A percentile compares a stretch with the other conserved stretches of the same genome.
Conservation (phyloP, 2,329 filamentous ascomycete species). For the Hymenoscyphus occultus region DNA sequence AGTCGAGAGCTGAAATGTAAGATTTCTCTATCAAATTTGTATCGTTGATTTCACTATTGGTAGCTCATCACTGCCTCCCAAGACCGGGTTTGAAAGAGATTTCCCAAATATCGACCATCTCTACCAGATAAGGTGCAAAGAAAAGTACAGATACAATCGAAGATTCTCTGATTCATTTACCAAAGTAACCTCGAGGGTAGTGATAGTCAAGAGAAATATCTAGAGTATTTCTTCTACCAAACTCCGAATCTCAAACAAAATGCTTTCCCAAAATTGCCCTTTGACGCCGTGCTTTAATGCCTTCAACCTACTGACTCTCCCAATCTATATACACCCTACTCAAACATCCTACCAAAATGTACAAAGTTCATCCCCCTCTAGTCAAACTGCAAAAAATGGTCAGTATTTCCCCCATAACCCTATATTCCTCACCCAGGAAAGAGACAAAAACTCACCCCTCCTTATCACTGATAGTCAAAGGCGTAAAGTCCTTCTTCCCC, state of each 20-base stretch:
- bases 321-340: conserved; percentile 6
- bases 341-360: conserved; percentile 10
- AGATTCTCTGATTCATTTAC: neutral
- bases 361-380: conserved; percentile 22
- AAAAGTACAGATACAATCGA: neutral
- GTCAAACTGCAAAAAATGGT: conserved; percentile 20
- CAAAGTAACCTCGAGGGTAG: neutral
- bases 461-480: conserved; percentile 34
- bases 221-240: neutral
- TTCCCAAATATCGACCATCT: too few relatives aligned
- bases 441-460: conserved; percentile 27
- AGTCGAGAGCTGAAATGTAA: too few relatives aligned
- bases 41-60: too few relatives aligned
- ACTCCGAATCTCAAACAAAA: neutral
- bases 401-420: neutral
- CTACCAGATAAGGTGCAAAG: neutral
- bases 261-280: neutral
- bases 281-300: conserved; percentile 13
- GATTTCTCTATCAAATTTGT: too few relatives aligned
- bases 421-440: too few relatives aligned
- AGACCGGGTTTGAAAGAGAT: too few relatives aligned
- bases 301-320: neutral
- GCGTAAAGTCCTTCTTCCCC: conserved; percentile 33
- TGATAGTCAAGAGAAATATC: neutral
- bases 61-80: too few relatives aligned